Conservation (phyloP, 2,329 filamentous ascomycete species). For the Diaporthe sp. region DNA sequence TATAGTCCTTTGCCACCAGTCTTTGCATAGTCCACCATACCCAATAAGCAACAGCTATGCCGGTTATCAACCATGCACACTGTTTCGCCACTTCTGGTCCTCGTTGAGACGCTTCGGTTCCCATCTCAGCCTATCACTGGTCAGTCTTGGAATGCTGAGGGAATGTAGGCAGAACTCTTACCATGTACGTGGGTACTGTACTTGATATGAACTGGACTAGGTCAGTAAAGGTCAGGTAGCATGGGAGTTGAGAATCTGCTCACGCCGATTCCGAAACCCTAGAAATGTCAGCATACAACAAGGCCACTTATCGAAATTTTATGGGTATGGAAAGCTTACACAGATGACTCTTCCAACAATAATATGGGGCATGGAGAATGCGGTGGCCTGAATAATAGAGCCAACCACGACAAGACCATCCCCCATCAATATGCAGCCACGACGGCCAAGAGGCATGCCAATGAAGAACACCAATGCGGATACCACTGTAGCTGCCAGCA, state of each 20-base stretch:
- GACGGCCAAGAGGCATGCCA: background rate
- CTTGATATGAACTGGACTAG: background rate
- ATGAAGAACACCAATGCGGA: background rate
- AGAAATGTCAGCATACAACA: background rate
- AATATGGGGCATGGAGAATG: background rate
- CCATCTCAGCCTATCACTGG: background rate
- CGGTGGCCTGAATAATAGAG: background rate
- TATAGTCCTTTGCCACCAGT: rapidly evolving
- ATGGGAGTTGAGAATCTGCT: background rate
- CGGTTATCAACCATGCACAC: background rate
- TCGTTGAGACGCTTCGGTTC: background rate
- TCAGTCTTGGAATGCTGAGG: rapidly evolving
- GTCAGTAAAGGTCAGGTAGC: rapidly evolving
- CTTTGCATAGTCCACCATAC: background rate
- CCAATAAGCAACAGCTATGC: background rate
- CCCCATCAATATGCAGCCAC: constrained; percentile 3
- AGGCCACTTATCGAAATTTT: no score
- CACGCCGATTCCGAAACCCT: constrained; percentile 6
- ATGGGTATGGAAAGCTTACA: background rate
- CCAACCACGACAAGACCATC: background rate
- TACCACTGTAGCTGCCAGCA: background rate
- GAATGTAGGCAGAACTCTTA: background rate
- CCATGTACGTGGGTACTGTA: background rate
- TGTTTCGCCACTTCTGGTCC: constrained; percentile 4
- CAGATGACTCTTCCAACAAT: constrained; percentile 15